Conservation (phyloP, 345 rosid species). For the Limnanthes douglasii region DNA sequence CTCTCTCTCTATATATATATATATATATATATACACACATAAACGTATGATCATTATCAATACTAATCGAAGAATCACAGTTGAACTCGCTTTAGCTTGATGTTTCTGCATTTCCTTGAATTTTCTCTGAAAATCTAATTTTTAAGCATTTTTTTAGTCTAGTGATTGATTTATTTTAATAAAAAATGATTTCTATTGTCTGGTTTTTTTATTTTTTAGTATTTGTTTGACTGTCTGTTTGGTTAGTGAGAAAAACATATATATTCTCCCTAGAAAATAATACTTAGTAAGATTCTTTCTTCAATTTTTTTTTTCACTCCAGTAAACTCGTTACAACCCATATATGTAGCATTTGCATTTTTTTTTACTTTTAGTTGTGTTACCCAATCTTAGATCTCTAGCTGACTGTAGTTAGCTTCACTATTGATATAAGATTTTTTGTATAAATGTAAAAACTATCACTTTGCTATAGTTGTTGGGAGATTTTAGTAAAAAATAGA, state of each 20-base stretch:
- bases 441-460: not conserved
- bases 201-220: not conserved
- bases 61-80: not conserved
- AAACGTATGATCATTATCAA: not conserved
- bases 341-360: not conserved
- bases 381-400: no score
- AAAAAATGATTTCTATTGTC: conserved; percentile 6
- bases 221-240: conserved; percentile 4
- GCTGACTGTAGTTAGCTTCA: no score
- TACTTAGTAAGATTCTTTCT: no score
- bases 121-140: not conserved
- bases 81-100: no score
- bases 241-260: conserved; percentile 16
- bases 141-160: not conserved
- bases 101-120: not conserved
- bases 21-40: no score
- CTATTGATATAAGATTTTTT: no score
- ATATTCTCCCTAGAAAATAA: no score
- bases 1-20: not conserved
- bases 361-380: not conserved
- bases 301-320: no score
- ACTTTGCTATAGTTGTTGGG: not conserved
- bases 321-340: no score
- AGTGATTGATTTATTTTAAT: not conserved
- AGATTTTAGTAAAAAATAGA: conserved; percentile 3